Percentiles rank a stretch among this genome's conserved stretches.
These are phyloP conservation scores for Misopates orontium DNA, from an alignment of 257 asterid species.

Conservation along the genomic window DNA sequence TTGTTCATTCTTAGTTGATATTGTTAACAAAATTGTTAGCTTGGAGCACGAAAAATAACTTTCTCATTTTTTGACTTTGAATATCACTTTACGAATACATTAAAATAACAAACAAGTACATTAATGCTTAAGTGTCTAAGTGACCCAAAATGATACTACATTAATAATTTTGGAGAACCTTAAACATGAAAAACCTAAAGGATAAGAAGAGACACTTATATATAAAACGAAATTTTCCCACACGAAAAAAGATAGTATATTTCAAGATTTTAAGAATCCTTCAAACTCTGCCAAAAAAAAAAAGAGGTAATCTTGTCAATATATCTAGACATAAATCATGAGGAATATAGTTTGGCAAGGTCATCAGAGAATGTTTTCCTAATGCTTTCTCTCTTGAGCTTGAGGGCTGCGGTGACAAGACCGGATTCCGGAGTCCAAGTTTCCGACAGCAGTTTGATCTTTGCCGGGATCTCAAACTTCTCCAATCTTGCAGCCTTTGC, in stretches of 20 bases:
- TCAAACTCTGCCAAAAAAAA: slow-evolving; percentile 32
- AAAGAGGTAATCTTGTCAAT: background rate
- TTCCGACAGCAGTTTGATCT: slow-evolving; percentile 74
- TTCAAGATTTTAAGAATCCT: slow-evolving; percentile 22
- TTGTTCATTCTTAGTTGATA: no score
- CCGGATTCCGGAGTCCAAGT: slow-evolving; percentile 97
- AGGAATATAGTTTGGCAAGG: slow-evolving; percentile 61
- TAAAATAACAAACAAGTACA: no score
- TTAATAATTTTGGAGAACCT: no score
- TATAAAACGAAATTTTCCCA: background rate
- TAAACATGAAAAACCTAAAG: no score
- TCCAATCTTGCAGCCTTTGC: slow-evolving; percentile 79
- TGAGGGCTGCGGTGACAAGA: slow-evolving; percentile 89
- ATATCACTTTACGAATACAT: no score
- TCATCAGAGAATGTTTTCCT: slow-evolving; percentile 73
- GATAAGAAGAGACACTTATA: background rate
- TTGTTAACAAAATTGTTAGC: no score
- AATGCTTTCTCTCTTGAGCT: slow-evolving; percentile 81
- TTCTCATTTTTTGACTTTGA: no score
- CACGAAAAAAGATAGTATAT: background rate
- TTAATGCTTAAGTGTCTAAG: no score
- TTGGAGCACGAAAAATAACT: no score
- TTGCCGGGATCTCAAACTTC: slow-evolving; percentile 79
- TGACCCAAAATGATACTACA: no score
- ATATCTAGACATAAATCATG: slow-evolving; percentile 26